Evolutionary conservation across 225 moss, liverwort and hornwort genomes (phyloP).

Genomic region (Lunularia cruciata): DNA sequence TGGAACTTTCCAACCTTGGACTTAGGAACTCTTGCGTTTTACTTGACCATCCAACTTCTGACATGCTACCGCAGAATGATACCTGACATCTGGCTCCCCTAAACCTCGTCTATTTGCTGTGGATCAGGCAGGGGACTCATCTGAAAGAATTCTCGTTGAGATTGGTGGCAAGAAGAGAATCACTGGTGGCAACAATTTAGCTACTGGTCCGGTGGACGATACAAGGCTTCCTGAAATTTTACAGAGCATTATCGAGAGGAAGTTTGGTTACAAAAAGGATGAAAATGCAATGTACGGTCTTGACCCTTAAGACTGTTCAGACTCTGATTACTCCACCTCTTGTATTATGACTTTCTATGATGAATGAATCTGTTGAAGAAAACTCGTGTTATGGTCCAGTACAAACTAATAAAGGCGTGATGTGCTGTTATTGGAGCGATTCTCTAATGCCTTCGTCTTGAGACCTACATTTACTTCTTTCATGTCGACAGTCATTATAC

Average conservation of each 20-base stretch:
- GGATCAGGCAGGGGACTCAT: slow-evolving; percentile 70
- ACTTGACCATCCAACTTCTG: not conserved
- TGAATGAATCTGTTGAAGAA: no score
- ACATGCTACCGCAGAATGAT: not conserved
- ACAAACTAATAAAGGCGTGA: no score
- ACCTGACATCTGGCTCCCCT: not conserved
- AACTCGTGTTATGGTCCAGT: no score
- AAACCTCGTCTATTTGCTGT: slow-evolving; percentile 4
- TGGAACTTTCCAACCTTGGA: no score
- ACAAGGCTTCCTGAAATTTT: slow-evolving; percentile 70
- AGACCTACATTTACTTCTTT: no score
- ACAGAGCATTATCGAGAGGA: slow-evolving; percentile 46
- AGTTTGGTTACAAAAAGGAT: slow-evolving; percentile 66
- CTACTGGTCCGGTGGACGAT: slow-evolving; percentile 62
- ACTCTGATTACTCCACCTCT: no score
- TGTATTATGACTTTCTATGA: no score
- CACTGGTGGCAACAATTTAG: slow-evolving; percentile 84
- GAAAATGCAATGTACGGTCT: slow-evolving; percentile 52
- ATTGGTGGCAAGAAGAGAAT: slow-evolving; percentile 80
- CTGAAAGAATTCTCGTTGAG: slow-evolving; percentile 57
- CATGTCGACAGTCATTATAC: no score
- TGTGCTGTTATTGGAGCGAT: no score
- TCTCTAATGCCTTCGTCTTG: no score
- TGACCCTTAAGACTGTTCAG: no score
- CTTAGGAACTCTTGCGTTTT: no score